Conservation (phyloP, 805 yeast species). For the Yamadazyma sp. region DNA sequence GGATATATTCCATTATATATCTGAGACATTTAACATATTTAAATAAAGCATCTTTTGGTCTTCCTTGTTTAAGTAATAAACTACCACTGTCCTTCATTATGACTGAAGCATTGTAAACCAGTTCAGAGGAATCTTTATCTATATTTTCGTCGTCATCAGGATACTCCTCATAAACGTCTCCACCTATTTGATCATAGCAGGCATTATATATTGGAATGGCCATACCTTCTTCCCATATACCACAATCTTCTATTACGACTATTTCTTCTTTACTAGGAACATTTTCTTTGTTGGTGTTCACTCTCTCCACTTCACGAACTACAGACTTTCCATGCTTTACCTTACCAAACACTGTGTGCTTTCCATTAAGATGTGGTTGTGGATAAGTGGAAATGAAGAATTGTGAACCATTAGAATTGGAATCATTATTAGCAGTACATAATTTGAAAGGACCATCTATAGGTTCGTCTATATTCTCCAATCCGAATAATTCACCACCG, state of each 20-base stretch:
- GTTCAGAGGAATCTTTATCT: constrained; percentile 53
- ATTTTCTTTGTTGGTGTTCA: constrained; percentile 37
- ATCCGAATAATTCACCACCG: constrained; percentile 38
- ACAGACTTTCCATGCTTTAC: constrained; percentile 69
- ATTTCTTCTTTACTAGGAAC: constrained; percentile 36
- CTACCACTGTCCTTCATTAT: constrained; percentile 70
- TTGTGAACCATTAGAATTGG: constrained; percentile 53
- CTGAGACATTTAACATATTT: constrained; percentile 67
- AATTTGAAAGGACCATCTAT: constrained; percentile 48
- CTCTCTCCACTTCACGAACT: constrained; percentile 60
- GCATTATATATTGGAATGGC: constrained; percentile 62
- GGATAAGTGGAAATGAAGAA: constrained; percentile 70
- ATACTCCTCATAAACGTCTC: constrained; percentile 71
- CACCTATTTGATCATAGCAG: constrained; percentile 57
- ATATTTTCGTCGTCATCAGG: constrained; percentile 69
- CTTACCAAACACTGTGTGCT: constrained; percentile 74
- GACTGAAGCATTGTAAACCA: constrained; percentile 48
- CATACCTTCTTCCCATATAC: constrained; percentile 57
- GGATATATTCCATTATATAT: constrained; percentile 68
- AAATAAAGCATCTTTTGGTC: constrained; percentile 48
- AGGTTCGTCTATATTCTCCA: constrained; percentile 51
- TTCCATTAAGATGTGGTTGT: constrained; percentile 70
- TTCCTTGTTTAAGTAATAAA: constrained; percentile 51
- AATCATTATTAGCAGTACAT: constrained; percentile 59
- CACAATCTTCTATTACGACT: constrained; percentile 55